These are phyloP conservation scores for Aspergillus sp. DNA, from an alignment of 2,329 filamentous ascomycete species.

Conservation along the genomic window DNA sequence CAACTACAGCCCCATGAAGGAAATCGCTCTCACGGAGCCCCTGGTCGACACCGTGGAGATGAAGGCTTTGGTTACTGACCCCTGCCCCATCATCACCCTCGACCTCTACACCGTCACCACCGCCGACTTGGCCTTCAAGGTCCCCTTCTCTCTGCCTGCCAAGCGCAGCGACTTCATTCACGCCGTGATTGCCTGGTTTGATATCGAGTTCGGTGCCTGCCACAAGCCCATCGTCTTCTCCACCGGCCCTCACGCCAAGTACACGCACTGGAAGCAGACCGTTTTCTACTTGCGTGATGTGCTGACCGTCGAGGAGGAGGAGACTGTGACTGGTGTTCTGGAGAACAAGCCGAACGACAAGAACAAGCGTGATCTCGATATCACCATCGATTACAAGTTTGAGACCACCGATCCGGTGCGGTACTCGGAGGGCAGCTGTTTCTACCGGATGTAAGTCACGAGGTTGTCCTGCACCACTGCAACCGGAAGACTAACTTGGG, in stretches of 20 bases:
- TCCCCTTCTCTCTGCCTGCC: conserved; percentile 71
- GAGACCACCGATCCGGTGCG: conserved; percentile 73
- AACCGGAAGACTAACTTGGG: conserved; percentile 22
- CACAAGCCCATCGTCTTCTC: conserved; percentile 98
- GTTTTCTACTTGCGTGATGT: conserved; percentile 97
- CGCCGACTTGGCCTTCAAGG: conserved; percentile 78
- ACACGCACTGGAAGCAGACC: conserved; percentile 99
- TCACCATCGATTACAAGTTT: conserved; percentile 79
- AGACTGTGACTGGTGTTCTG: conserved; percentile 72
- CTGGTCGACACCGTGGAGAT: conserved; percentile 97
- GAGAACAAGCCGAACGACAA: conserved; percentile 86
- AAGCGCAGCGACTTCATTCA: conserved; percentile 94
- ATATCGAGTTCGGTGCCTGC: conserved; percentile 97
- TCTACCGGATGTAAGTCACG: conserved; percentile 67
- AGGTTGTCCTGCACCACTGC: neutral
- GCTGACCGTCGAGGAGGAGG: conserved; percentile 83
- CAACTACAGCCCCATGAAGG: conserved; percentile 91
- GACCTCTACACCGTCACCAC: conserved; percentile 89
- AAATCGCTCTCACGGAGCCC: conserved; percentile 89
- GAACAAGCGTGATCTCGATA: conserved; percentile 94
- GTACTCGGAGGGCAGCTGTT: conserved; percentile 65
- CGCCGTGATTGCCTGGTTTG: conserved; percentile 96
- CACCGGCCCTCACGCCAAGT: conserved; percentile 96
- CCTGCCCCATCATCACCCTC: conserved; percentile 77
- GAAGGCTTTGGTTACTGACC: conserved; percentile 95